phyloP scores from a whole-genome alignment of 2,329 filamentous ascomycete species.

The Neofusicoccum sp. region DNA sequence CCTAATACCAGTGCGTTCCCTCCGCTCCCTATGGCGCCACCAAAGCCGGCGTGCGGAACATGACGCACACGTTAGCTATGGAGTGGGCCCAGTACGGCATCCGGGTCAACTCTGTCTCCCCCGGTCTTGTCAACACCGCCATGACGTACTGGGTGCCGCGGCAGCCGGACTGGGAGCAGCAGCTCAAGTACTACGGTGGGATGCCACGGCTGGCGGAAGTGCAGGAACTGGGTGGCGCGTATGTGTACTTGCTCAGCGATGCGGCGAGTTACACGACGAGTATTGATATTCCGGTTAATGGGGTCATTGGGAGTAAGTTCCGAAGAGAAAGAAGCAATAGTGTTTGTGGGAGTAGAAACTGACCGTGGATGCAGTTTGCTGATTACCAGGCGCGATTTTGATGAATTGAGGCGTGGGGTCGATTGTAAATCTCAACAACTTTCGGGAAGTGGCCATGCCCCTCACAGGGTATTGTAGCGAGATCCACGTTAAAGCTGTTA shows the following conservation, averaged over 20 bases:
- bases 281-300: slow-evolving; percentile 50
- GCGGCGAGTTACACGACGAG: slow-evolving; percentile 51
- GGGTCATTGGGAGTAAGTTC: slow-evolving; percentile 26
- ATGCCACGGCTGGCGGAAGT: slow-evolving; percentile 55
- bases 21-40: slow-evolving; percentile 45
- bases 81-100: slow-evolving; percentile 41
- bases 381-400: too few species aligned
- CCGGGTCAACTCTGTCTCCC: slow-evolving; percentile 39
- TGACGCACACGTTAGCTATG: slow-evolving; percentile 40
- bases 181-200: slow-evolving; percentile 59
- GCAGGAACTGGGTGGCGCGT: slow-evolving; percentile 56
- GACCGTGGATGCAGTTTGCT: not conserved
- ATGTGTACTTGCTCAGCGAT: slow-evolving; percentile 57
- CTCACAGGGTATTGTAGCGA: too few species aligned
- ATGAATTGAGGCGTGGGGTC: too few species aligned
- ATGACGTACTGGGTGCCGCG: slow-evolving; percentile 49
- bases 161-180: slow-evolving; percentile 55
- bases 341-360: too few species aligned
- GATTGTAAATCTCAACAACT: too few species aligned
- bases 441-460: too few species aligned
- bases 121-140: slow-evolving; percentile 37
- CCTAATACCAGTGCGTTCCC: slow-evolving; percentile 25
- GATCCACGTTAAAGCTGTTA: too few species aligned
- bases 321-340: not conserved
- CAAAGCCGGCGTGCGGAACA: slow-evolving; percentile 45